Conservation (phyloP, 257 asterid genomes). For the Rauvolfia tetraphylla region DNA sequence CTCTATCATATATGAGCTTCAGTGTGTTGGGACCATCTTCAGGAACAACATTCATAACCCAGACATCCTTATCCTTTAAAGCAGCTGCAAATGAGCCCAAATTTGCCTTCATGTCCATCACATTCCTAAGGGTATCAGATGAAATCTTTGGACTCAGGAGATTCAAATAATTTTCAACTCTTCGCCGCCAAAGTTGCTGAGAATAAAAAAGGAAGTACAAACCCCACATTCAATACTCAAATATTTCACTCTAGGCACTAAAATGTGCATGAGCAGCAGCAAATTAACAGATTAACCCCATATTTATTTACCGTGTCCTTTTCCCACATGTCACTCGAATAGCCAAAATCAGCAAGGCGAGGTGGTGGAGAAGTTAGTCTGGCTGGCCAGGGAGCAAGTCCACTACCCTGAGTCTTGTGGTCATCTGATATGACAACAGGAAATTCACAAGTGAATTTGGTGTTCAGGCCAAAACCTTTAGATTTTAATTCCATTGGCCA, state of each 20-base stretch:
- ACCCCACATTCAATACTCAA: constrained; percentile 10
- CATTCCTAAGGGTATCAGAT: constrained; percentile 65
- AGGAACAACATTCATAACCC: constrained; percentile 97
- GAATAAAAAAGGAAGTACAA: constrained; percentile 16
- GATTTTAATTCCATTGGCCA: background rate
- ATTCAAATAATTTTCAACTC: constrained; percentile 78
- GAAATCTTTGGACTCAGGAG: constrained; percentile 69
- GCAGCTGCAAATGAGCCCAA: constrained; percentile 95
- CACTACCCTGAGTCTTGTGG: constrained; percentile 76
- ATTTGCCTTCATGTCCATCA: constrained; percentile 98
- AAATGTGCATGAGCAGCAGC: constrained; percentile 16
- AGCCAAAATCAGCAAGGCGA: constrained; percentile 95
- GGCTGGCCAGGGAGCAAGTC: constrained; percentile 95
- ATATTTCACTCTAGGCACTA: background rate
- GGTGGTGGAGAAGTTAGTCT: constrained; percentile 87
- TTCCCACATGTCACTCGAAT: constrained; percentile 77
- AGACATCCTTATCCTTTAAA: constrained; percentile 77
- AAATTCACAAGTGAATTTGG: constrained; percentile 2
- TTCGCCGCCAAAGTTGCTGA: constrained; percentile 78
- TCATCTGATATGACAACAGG: constrained; percentile 58
- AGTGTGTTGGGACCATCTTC: constrained; percentile 95
- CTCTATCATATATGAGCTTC: constrained; percentile 82
- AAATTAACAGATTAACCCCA: constrained; percentile 6
- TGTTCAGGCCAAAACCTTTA: background rate
- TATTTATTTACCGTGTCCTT: constrained; percentile 72